Evolutionary conservation across 306 rosid species (phyloP), one percentile per base, ranked within the genome.

Genomic region (Aeschynomene evenia): DNA sequence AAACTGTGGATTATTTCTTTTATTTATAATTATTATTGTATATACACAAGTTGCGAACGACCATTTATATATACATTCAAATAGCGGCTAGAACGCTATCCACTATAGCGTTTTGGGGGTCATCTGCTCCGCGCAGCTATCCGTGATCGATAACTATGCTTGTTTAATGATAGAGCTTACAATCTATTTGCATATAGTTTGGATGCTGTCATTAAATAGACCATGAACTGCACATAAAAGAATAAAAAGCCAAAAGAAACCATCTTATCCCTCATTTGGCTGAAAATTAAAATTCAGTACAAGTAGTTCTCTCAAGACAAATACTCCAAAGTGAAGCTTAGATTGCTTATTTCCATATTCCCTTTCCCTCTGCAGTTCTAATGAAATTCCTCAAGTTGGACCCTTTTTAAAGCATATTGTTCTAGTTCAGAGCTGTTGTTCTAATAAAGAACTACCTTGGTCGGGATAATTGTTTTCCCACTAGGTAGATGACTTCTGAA

Each of bases 381-480:
- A 49, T 16, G 18, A 49, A 50, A 59, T 10, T 53, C 29, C 59
- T 45, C 3, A 23, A 63, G 45, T 42, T 52, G 20, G 8, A 9
- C 11, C 11, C 11, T 9, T 9, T 1, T 37, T 24, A 24, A 23
- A 13, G 19, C 14, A 34, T 37, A 37, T 24, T 19, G 33, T 2
- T 59, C 50, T 45, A 53, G 40, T 57, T 36, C 34, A 36, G 55
- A 51, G 9, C n/a, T 49, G 5, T 19, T 28, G 2, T 72, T 18
- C 26, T 22, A 60, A 72, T 23, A 64, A 24, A 69, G 57, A 42
- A 46, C 54, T 63, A 71, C n/a, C 68, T 64, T 65, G 63, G n/a
- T 48, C 71, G 16, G 49, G 63, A 28, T 64, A 39, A 48, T 46
- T 71, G 24, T 65, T 58, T n/a, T 65, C 53, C 58, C 12, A 16